Evolutionary conservation across 108 stramenopile genomes (phyloP).

Genomic region (Pseudonitzschia pungens): DNA sequence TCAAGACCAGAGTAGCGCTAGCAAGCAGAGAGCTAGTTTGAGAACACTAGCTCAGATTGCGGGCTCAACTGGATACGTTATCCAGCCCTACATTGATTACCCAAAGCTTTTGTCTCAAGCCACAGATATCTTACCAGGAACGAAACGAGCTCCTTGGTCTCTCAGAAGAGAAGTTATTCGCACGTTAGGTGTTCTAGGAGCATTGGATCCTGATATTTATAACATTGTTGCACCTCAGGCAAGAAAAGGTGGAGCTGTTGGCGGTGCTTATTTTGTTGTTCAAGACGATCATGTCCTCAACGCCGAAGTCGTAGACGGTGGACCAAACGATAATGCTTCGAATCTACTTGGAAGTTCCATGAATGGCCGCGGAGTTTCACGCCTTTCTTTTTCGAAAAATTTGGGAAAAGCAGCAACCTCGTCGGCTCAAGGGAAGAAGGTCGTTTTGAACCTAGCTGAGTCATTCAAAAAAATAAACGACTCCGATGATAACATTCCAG

Average conservation of each 20-base stretch:
- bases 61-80: constrained; percentile 90
- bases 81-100: constrained; percentile 91
- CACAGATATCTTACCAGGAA: constrained; percentile 77
- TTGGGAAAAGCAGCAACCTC: background rate
- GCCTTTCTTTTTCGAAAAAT: constrained; percentile 15
- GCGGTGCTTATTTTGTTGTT: constrained; percentile 76
- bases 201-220: constrained; percentile 91
- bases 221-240: constrained; percentile 54
- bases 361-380: background rate
- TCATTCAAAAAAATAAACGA: constrained; percentile 32
- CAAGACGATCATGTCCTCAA: constrained; percentile 21
- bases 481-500: constrained; percentile 71
- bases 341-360: constrained; percentile 14
- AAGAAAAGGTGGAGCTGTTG: constrained; percentile 79
- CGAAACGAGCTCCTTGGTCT: constrained; percentile 81
- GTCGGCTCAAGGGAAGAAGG: constrained; percentile 10
- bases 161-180: constrained; percentile 92
- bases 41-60: constrained; percentile 90
- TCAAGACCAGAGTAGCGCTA: constrained; percentile 84
- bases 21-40: constrained; percentile 87
- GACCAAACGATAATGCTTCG: background rate
- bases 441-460: background rate
- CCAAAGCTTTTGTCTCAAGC: constrained; percentile 84
- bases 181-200: constrained; percentile 92
- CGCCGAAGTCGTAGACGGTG: constrained; percentile 7